phyloP scores from a whole-genome alignment of 768 basidiomycete species.

The Saitozyma sp. region DNA sequence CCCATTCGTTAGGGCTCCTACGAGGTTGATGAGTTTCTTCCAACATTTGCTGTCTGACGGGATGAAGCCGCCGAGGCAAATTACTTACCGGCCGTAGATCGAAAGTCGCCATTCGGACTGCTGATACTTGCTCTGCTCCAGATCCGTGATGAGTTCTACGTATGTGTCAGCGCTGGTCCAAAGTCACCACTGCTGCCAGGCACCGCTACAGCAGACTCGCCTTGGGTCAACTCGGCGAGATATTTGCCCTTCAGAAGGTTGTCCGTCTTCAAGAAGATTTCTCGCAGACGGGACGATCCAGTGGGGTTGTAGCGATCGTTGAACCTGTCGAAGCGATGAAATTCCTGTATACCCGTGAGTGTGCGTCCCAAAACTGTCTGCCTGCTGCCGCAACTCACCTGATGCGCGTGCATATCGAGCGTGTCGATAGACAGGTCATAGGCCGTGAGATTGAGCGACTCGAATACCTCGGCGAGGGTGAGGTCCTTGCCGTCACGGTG shows the following conservation, averaged over 20 bases:
- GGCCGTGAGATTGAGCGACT: slow-evolving; percentile 88
- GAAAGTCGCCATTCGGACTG: slow-evolving; percentile 97
- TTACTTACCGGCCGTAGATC: slow-evolving; percentile 73
- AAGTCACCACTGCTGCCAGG: slow-evolving; percentile 1
- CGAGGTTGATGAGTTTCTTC: not conserved
- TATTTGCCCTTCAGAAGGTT: slow-evolving; percentile 90
- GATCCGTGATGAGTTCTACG: slow-evolving; percentile 92
- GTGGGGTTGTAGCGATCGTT: slow-evolving; percentile 95
- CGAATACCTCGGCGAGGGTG: slow-evolving; percentile 87
- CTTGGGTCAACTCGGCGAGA: slow-evolving; percentile 89
- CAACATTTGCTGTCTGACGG: too few relatives aligned
- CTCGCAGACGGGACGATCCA: slow-evolving; percentile 87
- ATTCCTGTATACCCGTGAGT: slow-evolving; percentile 60
- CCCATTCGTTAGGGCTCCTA: slow-evolving; percentile 73
- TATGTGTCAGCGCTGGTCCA: not conserved
- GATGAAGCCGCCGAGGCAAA: not conserved
- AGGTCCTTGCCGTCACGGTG: slow-evolving; percentile 87
- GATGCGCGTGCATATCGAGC: slow-evolving; percentile 98
- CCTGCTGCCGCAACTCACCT: slow-evolving; percentile 54
- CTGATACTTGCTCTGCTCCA: slow-evolving; percentile 99
- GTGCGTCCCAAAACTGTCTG: not conserved
- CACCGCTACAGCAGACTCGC: slow-evolving; percentile 53
- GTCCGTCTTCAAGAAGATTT: slow-evolving; percentile 98
- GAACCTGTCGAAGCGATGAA: slow-evolving; percentile 98
- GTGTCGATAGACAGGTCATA: slow-evolving; percentile 99